Base-by-base conservation (phyloP, 495 filamentous ascomycete genomes). In the Immersiella caudata region DNA sequence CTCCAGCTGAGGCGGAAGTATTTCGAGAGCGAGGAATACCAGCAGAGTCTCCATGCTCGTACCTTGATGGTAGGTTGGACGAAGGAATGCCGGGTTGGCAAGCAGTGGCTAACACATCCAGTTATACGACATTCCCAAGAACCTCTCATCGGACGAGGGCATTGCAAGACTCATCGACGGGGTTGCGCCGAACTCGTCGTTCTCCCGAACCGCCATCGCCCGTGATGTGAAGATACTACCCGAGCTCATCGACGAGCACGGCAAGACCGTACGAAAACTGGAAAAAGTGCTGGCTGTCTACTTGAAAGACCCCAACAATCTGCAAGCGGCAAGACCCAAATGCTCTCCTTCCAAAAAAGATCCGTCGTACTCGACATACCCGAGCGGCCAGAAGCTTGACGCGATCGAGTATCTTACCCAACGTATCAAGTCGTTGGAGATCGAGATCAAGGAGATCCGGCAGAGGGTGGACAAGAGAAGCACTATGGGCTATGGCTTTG, bases 391-490 rank as follows among this genome's bases (percentile, higher is more conserved):
- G 63, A 92, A 91, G 73, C 86, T 98, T 26, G 95, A 99, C 70
- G 92, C 96, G 14, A 98, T 99, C 72, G 92, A 97, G 68, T 97
- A 96, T 71, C 83, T 97, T 56, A 96, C 93, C 0, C 86, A 89
- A 51, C 89, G 93, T 14, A 97, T 99, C 72, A 86, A 87, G 58
- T 83, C 90, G 21, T 82, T 99, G 54, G 94, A 97, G 78, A 79
- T 87, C 24, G 86, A 94, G 73, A 93, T 99, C 74, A 90, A 91
- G 73, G 88, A 93, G 64, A 89, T 92, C 1, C 87, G 95, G 22
- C 85, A 88, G 16, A 88, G 87, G 2, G 87, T 98, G 40, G 94
- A 98, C 75, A 91, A 89, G 74, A 87, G 94, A 35, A 90, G 93
- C 72, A 87, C 93, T 29, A 90, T 96, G 85, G 86, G 91, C 0